These are phyloP conservation scores for Pisolithus tinctorius DNA, from an alignment of 768 basidiomycete genomes.

Conservation along the genomic window DNA sequence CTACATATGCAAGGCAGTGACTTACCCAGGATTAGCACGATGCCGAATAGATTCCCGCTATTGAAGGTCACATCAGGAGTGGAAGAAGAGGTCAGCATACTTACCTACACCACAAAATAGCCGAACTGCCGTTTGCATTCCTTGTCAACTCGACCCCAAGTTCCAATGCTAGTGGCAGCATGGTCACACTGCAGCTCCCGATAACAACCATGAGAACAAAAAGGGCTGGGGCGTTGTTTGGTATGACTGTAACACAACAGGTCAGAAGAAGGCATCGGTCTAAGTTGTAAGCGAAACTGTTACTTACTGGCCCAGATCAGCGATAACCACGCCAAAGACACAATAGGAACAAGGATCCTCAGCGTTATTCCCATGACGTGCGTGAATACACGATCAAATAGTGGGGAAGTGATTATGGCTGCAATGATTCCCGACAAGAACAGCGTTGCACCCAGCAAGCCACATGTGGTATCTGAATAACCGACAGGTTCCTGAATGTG, in stretches of 20 bases:
- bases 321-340: slow-evolving; percentile 60
- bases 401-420: slow-evolving; percentile 60
- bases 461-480: slow-evolving; percentile 59
- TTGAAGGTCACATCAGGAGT: not conserved
- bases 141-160: slow-evolving; percentile 74
- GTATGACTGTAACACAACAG: slow-evolving; percentile 41
- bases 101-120: slow-evolving; percentile 70
- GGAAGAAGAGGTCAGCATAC: slow-evolving; percentile 17
- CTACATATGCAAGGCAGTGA: slow-evolving; percentile 3
- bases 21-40: slow-evolving; percentile 59
- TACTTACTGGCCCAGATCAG: slow-evolving; percentile 74
- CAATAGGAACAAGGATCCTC: slow-evolving; percentile 55
- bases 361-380: slow-evolving; percentile 55
- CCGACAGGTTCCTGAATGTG: slow-evolving; percentile 56
- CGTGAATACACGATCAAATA: slow-evolving; percentile 81
- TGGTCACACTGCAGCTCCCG: slow-evolving; percentile 56
- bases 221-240: slow-evolving; percentile 51
- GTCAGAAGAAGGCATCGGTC: not conserved
- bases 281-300: not conserved
- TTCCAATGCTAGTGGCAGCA: slow-evolving; percentile 74
- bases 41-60: slow-evolving; percentile 61
- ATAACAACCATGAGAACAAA: slow-evolving; percentile 65
- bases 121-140: slow-evolving; percentile 72
- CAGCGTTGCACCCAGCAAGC: slow-evolving; percentile 63
- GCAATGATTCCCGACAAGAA: slow-evolving; percentile 66